phyloP scores from a whole-genome alignment of 2,329 filamentous ascomycete genomes.

The Boeremia lycopersici region DNA sequence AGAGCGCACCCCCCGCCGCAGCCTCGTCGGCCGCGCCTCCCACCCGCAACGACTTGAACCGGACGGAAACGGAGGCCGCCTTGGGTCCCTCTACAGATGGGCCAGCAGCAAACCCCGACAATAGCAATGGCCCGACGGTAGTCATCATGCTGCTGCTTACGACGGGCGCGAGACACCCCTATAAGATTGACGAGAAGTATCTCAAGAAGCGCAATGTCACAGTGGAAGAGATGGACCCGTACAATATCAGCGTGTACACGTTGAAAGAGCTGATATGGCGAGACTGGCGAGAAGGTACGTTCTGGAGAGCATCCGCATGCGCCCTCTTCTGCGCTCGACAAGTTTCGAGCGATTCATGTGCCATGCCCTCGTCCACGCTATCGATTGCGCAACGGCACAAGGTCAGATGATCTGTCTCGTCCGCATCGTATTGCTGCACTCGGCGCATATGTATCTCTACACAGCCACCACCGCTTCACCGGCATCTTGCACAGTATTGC shows the following conservation, averaged over 20 bases:
- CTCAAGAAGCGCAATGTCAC: constrained; percentile 79
- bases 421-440: constrained; percentile 5
- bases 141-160: constrained; percentile 84
- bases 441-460: constrained; percentile 8
- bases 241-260: constrained; percentile 90
- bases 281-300: constrained; percentile 80
- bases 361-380: background rate
- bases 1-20: constrained; percentile 19
- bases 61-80: constrained; percentile 50
- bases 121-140: constrained; percentile 55
- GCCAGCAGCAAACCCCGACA: constrained; percentile 48
- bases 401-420: constrained; percentile 6
- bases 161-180: constrained; percentile 83
- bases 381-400: constrained; percentile 1
- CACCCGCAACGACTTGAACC: constrained; percentile 39
- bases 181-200: constrained; percentile 87
- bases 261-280: constrained; percentile 91
- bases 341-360: background rate
- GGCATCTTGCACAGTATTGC: constrained; percentile 14
- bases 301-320: background rate
- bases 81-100: constrained; percentile 56
- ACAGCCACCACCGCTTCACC: constrained; percentile 15
- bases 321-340: background rate
- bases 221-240: constrained; percentile 78
- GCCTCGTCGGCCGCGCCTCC: constrained; percentile 29